Base-by-base conservation (phyloP, 305 asterid genomes). In the Plantago lanceolata region DNA sequence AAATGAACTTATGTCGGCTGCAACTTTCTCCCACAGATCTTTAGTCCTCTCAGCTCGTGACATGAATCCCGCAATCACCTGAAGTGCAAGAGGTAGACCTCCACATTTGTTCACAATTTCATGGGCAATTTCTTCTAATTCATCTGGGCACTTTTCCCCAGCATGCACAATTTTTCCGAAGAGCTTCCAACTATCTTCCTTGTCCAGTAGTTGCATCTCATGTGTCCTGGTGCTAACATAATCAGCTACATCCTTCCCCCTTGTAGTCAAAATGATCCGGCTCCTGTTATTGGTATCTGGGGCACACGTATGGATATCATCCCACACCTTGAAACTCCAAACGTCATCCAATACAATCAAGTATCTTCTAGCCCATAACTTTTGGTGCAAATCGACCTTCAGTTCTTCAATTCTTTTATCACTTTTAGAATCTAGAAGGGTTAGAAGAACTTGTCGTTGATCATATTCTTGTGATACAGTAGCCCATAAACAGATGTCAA, bases 81-180 rank as follows among this genome's bases (percentile, higher is more conserved):
- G 57, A 51, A 51, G 18, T 19, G 57, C 57, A 51, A 51, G 57
- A 51, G 57, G 57, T 18, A 19, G 31, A 11, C 57, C 57, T 51
- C 57, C 57, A 7, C 57, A 51, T 51, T 26, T 51, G 8, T 6
- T 13, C 57, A 24, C 57, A 8, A 51, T 19, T 16, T 18, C 13
- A 19, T 17, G 33, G 21, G 67, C 70, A 0, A 66, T 6, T 9
- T 17, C 1, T 51, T 51, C 57, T 28, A 51, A 18, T 51, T 51
- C 57, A 6, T 28, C 19, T 18, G 57, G 21, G 57, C 57, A 51
- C 19, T 14, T 13, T 18, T 51, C 57, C 21, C 11, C 14, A 4
- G 29, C 57, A 51, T 17, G 19, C 9, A 18, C 57, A 24, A 9
- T 51, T 51, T 51, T 28, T 19, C 26, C 21, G 3, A 51, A 28